A percentile compares a stretch with the other conserved stretches of the same genome.
phyloP scores from a whole-genome alignment of 345 rosid genomes.

The Erucastrum elatum region DNA sequence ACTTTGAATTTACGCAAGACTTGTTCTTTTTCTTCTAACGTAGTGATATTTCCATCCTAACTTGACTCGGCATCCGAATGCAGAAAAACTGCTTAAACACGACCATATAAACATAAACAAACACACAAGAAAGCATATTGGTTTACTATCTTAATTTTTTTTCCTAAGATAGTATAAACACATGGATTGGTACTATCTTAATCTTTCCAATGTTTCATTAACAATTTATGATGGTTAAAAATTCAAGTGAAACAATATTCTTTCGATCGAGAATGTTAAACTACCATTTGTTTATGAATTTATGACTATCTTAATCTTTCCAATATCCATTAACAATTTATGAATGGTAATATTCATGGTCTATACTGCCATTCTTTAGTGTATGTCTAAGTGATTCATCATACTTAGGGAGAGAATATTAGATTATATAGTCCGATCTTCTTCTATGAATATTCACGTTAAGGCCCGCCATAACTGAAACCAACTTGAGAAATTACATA shows the following conservation, averaged over 20 bases:
- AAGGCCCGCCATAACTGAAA: neutral
- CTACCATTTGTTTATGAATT: too few species aligned
- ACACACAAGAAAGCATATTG: neutral
- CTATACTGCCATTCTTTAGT: too few species aligned
- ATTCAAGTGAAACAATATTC: too few species aligned
- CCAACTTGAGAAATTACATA: neutral
- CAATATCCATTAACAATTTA: too few species aligned
- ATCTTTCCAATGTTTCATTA: neutral
- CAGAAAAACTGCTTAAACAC: neutral
- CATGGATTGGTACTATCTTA: neutral
- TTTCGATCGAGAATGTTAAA: too few species aligned
- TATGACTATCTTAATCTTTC: too few species aligned
- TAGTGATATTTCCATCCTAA: neutral
- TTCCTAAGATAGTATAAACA: too few species aligned
- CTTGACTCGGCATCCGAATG: conserved; percentile 5
- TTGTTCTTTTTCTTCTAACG: neutral
- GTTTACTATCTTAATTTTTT: neutral
- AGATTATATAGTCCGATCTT: neutral
- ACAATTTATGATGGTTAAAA: neutral
- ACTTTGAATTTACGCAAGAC: conserved; percentile 9
- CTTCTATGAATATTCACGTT: neutral
- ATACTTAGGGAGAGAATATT: neutral
- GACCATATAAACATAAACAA: neutral
- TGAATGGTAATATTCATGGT: too few species aligned
- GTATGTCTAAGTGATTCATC: too few species aligned